These are phyloP conservation scores for Phytophthora tentaculata DNA, from an alignment of 352 stramenopile genomes.

Conservation along the genomic window DNA sequence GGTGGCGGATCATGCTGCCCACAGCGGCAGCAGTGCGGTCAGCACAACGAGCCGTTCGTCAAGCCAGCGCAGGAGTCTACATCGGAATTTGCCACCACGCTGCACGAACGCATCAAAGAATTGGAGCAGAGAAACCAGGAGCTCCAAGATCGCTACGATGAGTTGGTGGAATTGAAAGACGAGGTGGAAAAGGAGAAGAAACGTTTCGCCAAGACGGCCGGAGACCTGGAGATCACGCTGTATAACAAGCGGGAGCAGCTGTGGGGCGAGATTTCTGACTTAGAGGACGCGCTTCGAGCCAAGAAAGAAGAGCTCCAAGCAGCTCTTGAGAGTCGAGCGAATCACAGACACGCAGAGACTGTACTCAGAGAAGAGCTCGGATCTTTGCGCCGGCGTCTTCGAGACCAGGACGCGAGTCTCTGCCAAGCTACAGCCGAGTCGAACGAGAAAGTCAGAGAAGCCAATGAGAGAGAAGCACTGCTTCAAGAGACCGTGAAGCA, in stretches of 20 bases:
- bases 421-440: slow-evolving; percentile 4
- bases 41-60: slow-evolving; percentile 4
- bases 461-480: slow-evolving; percentile 2
- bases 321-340: not conserved
- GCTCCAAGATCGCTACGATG: slow-evolving; percentile 2
- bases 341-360: slow-evolving; percentile 7
- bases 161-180: slow-evolving; percentile 1
- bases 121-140: slow-evolving; percentile 14
- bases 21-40: slow-evolving; percentile 4
- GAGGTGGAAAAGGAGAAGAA: slow-evolving; percentile 11
- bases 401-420: slow-evolving; percentile 1
- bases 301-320: slow-evolving; percentile 19
- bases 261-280: slow-evolving; percentile 13
- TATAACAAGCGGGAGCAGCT: slow-evolving; percentile 15
- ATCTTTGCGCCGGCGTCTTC: slow-evolving; percentile 3
- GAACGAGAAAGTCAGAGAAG: slow-evolving; percentile 8
- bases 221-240: slow-evolving; percentile 8
- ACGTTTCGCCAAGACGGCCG: not conserved
- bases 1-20: not conserved
- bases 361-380: slow-evolving; percentile 11
- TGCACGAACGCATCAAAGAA: slow-evolving; percentile 6
- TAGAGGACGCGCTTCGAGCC: slow-evolving; percentile 4
- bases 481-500: slow-evolving; percentile 12
- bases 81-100: not conserved
- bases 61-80: slow-evolving; percentile 10